Conservation (phyloP, 2,329 filamentous ascomycete genomes). For the Blumeria hordei region DNA sequence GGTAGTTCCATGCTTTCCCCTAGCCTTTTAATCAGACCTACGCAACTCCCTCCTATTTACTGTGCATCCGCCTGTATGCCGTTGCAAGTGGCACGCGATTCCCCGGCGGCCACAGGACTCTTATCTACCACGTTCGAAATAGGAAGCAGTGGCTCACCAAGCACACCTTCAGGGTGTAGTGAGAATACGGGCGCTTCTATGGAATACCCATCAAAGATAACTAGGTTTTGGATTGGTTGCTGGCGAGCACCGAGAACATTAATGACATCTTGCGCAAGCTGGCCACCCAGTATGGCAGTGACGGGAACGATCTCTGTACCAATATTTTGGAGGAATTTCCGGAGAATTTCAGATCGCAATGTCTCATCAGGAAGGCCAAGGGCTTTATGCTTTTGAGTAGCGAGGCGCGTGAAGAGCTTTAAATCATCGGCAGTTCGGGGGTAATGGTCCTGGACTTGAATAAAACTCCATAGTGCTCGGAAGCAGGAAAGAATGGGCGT, state of each 20-base stretch:
- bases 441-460: conserved; percentile 28
- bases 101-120: no score
- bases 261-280: conserved; percentile 88
- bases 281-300: conserved; percentile 68
- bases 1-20: no score
- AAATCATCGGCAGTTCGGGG: conserved; percentile 40
- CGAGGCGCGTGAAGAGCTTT: conserved; percentile 50
- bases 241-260: conserved; percentile 79
- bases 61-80: no score
- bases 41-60: no score
- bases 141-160: background rate
- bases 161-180: conserved; percentile 40
- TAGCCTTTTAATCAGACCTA: no score
- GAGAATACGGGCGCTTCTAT: conserved; percentile 61
- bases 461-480: conserved; percentile 75
- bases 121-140: background rate
- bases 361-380: conserved; percentile 45
- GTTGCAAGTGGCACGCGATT: no score
- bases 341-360: conserved; percentile 45
- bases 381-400: conserved; percentile 54
- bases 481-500: conserved; percentile 66
- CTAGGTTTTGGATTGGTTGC: conserved; percentile 87
- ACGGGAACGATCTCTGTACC: conserved; percentile 68
- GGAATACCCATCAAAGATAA: conserved; percentile 69
- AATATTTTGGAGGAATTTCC: conserved; percentile 69